These are phyloP conservation scores for Solanum dulcamara DNA, from an alignment of 257 asterid genomes.

Conservation along the genomic window DNA sequence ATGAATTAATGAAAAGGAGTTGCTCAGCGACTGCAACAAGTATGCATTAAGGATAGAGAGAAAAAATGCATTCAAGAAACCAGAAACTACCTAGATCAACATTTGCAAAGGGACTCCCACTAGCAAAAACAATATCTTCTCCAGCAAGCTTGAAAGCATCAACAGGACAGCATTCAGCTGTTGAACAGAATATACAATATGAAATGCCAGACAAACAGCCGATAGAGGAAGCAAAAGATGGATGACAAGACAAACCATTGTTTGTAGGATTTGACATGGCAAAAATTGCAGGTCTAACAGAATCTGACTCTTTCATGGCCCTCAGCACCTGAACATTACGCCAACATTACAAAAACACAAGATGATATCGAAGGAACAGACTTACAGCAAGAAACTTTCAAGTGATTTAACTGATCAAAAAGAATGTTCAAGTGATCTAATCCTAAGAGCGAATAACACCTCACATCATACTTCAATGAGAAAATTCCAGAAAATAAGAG, in stretches of 20 bases:
- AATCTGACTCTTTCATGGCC: slow-evolving; percentile 89
- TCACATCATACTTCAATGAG: not conserved
- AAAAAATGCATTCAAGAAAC: not conserved
- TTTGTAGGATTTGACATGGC: slow-evolving; percentile 98
- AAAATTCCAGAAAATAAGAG: not conserved
- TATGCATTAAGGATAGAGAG: not conserved
- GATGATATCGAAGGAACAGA: not conserved
- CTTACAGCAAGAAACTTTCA: not conserved
- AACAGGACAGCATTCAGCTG: slow-evolving; percentile 94
- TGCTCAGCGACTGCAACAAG: not conserved
- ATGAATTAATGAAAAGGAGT: not conserved
- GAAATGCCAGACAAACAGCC: slow-evolving; percentile 4
- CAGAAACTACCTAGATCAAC: slow-evolving; percentile 70
- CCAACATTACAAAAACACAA: slow-evolving; percentile 6
- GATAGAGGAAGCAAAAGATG: not conserved
- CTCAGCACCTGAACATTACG: slow-evolving; percentile 58
- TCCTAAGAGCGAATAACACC: not conserved
- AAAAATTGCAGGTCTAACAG: slow-evolving; percentile 82
- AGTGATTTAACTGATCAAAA: not conserved
- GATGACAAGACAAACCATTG: slow-evolving; percentile 58
- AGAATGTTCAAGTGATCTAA: not conserved
- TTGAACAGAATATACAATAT: slow-evolving; percentile 16
- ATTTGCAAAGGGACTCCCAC: slow-evolving; percentile 94
- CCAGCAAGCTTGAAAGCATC: slow-evolving; percentile 96
- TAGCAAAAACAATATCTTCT: slow-evolving; percentile 79